These are phyloP conservation scores for Suhomyces wounanorum DNA, from an alignment of 1,139 yeast species.

Conservation along the genomic window DNA sequence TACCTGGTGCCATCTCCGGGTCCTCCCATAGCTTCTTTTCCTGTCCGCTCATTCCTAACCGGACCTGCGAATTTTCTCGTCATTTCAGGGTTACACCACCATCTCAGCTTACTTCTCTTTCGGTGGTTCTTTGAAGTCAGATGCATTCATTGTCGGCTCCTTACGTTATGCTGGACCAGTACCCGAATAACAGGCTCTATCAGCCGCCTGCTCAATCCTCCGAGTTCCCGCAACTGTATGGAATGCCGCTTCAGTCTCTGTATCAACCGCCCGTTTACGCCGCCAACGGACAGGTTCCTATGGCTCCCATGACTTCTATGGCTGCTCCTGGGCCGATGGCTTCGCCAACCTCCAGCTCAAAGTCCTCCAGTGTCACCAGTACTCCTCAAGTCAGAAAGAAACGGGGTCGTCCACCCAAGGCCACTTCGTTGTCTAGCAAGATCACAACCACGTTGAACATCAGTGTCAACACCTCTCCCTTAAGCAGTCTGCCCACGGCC, in stretches of 20 bases:
- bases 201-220: slow-evolving; percentile 1
- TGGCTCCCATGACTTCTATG: not conserved
- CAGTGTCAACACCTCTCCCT: slow-evolving; percentile 38
- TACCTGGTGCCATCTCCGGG: not conserved
- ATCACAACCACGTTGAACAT: slow-evolving; percentile 49
- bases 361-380: slow-evolving; percentile 5
- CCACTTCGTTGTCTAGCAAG: slow-evolving; percentile 40
- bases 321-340: slow-evolving; percentile 1
- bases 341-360: slow-evolving; percentile 4
- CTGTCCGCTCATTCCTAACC: not conserved
- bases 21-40: not conserved
- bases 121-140: not conserved
- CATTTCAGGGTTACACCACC: not conserved
- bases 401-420: slow-evolving; percentile 53
- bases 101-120: not conserved
- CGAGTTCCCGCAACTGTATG: not conserved
- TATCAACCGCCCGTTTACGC: not conserved
- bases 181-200: slow-evolving; percentile 2
- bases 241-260: not conserved
- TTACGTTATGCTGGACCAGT: slow-evolving; percentile 10
- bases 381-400: slow-evolving; percentile 37
- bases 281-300: not conserved
- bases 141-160: slow-evolving; percentile 6
- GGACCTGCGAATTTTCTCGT: not conserved
- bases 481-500: slow-evolving; percentile 24